These are phyloP conservation scores for Coemansia sp. DNA, from an alignment of 192 early-diverging fungal species.

Conservation along the genomic window DNA sequence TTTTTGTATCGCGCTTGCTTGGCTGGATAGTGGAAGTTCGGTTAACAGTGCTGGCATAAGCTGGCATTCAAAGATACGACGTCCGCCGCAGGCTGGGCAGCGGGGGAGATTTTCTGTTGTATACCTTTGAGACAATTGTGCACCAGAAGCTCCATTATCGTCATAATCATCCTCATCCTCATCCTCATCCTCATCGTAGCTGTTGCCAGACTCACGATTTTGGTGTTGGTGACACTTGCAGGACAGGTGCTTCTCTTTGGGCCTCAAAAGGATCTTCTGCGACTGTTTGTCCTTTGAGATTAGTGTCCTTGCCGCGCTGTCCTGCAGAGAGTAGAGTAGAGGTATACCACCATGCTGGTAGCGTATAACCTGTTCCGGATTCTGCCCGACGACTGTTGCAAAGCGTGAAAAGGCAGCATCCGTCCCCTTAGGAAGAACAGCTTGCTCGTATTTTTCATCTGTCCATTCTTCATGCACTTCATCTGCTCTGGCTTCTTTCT, in stretches of 20 bases:
- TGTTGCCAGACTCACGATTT: background rate
- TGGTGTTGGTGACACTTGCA: background rate
- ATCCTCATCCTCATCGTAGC: background rate
- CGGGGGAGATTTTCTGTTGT: constrained; percentile 53
- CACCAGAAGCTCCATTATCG: background rate
- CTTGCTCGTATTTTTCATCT: constrained; percentile 84
- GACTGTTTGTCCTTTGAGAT: background rate
- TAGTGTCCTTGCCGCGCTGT: constrained; percentile 54
- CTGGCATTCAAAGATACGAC: constrained; percentile 86
- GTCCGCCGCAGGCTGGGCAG: constrained; percentile 68
- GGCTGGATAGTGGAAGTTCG: constrained; percentile 64
- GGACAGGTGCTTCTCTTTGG: background rate
- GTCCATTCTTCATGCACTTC: constrained; percentile 61
- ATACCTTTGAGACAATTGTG: constrained; percentile 9
- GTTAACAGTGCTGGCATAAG: constrained; percentile 87
- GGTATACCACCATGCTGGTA: constrained; percentile 74
- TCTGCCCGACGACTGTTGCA: constrained; percentile 64
- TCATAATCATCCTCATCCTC: constrained; percentile 9
- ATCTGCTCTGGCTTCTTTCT: constrained; percentile 12
- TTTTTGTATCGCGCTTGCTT: constrained; percentile 9
- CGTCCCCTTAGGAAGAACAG: constrained; percentile 64
- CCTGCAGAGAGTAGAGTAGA: constrained; percentile 65
- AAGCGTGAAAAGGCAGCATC: constrained; percentile 85
- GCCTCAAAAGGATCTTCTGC: background rate
- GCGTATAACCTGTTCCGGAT: constrained; percentile 84